These are phyloP conservation scores for Mycena albidolilacea DNA, from an alignment of 768 basidiomycete genomes.

Conservation along the genomic window DNA sequence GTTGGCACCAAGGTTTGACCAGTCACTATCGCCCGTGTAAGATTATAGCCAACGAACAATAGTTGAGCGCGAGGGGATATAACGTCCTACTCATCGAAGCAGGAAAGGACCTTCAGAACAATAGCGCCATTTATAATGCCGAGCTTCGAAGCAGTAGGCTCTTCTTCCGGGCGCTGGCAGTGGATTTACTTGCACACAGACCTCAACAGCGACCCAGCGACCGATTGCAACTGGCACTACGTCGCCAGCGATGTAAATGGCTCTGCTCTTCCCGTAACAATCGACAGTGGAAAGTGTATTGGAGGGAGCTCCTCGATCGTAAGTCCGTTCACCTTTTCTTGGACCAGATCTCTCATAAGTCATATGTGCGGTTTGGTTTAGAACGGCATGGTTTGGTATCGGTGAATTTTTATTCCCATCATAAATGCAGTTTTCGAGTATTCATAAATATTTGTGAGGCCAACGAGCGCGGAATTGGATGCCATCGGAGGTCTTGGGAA, in stretches of 20 bases:
- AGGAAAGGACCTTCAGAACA: conserved; percentile 34
- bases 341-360: background rate
- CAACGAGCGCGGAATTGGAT: conserved; percentile 27
- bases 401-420: background rate
- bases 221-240: conserved; percentile 39
- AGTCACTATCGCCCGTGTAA: background rate
- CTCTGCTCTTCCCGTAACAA: conserved; percentile 19
- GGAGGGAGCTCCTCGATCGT: conserved; percentile 35
- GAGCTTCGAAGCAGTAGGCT: conserved; percentile 34
- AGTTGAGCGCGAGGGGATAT: conserved; percentile 35
- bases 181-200: background rate
- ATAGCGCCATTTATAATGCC: conserved; percentile 32
- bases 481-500: conserved; percentile 34
- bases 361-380: background rate
- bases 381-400: conserved; percentile 40
- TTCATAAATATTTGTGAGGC: background rate
- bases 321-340: background rate
- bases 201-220: conserved; percentile 25
- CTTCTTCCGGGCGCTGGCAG: background rate
- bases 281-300: conserved; percentile 37
- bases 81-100: conserved; percentile 36
- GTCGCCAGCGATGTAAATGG: conserved; percentile 26
- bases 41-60: background rate
- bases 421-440: too few relatives aligned
- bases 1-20: conserved; percentile 32